Conservation (phyloP, 2,329 filamentous ascomycete species). For the Kalaharituber pfeilii region DNA sequence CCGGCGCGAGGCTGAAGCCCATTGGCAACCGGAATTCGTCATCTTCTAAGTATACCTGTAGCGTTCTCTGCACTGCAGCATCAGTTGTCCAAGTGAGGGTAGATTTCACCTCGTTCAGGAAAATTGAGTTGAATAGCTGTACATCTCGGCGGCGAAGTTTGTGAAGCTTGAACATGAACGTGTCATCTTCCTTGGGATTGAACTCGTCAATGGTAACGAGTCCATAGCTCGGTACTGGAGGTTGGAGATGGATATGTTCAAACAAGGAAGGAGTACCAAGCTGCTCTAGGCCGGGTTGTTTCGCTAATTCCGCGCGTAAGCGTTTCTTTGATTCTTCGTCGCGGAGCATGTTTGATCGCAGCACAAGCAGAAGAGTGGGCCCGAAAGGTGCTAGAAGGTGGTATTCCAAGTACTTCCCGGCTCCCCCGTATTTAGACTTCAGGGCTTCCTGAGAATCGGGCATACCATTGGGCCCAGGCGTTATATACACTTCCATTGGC, state of each 20-base stretch:
- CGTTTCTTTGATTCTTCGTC: too few relatives aligned
- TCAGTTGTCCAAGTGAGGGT: conserved; percentile 1
- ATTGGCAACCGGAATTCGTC: background rate
- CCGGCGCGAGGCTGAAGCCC: background rate
- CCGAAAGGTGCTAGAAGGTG: conserved; percentile 3
- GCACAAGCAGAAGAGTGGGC: conserved; percentile 4
- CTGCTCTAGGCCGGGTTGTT: background rate
- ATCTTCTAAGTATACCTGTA: conserved; percentile 1
- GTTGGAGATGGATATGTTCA: background rate
- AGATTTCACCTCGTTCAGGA: conserved; percentile 1
- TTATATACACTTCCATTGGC: too few relatives aligned
- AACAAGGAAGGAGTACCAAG: background rate
- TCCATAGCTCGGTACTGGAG: conserved; percentile 1
- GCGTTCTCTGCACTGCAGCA: background rate
- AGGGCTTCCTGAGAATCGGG: background rate
- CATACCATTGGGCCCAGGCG: too few relatives aligned
- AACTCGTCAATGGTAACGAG: background rate
- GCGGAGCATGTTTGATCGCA: conserved; percentile 3
- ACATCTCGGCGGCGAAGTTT: background rate
- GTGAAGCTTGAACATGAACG: conserved; percentile 5
- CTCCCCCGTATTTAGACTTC: background rate
- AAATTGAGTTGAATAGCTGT: conserved; percentile 3
- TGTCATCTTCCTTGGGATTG: conserved; percentile 3
- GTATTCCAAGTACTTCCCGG: background rate
- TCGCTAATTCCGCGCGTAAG: too few relatives aligned